Percentiles rank a stretch among this genome's conserved stretches.
Conservation (phyloP, 2,329 filamentous ascomycete genomes). For the Septoria petroselini region DNA sequence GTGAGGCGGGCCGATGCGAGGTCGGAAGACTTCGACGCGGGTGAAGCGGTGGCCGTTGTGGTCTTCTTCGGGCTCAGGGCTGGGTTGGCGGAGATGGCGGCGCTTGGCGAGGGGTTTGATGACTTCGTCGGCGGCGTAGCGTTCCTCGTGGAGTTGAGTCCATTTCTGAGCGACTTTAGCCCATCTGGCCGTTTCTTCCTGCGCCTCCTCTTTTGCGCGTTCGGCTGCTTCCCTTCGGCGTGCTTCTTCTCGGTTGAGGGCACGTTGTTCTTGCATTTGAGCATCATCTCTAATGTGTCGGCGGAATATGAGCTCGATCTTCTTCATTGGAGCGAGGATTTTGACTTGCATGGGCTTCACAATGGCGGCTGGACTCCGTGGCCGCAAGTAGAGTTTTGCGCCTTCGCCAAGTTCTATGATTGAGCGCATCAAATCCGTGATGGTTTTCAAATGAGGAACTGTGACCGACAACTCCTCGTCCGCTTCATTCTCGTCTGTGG, state of each 20-base stretch:
- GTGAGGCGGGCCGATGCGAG: constrained; percentile 33
- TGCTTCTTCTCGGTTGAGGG: background rate
- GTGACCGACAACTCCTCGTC: constrained; percentile 13
- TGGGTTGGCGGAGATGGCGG: constrained; percentile 24
- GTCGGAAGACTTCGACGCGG: constrained; percentile 39
- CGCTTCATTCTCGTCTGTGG: constrained; percentile 14
- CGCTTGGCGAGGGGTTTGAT: constrained; percentile 20
- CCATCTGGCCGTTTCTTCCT: constrained; percentile 5
- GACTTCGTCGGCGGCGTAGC: constrained; percentile 21
- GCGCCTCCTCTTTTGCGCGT: constrained; percentile 5
- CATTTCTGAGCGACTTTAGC: constrained; percentile 21
- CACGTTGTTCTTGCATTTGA: constrained; percentile 1
- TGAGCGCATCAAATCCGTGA: constrained; percentile 21
- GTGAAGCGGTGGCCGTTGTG: constrained; percentile 42
- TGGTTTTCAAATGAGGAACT: constrained; percentile 19
- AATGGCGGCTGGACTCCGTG: constrained; percentile 22
- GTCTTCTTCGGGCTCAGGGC: constrained; percentile 33
- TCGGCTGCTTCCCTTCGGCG: constrained; percentile 6
- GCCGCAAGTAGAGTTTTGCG: constrained; percentile 24
- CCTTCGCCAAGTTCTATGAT: constrained; percentile 23
- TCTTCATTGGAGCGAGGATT: constrained; percentile 23
- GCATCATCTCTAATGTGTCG: constrained; percentile 5
- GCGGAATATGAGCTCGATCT: constrained; percentile 18
- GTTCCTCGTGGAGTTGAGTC: constrained; percentile 28
- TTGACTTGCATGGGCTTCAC: too few relatives aligned